Evolutionary conservation across 768 basidiomycete species (phyloP).

Genomic region (Russula sp.): DNA sequence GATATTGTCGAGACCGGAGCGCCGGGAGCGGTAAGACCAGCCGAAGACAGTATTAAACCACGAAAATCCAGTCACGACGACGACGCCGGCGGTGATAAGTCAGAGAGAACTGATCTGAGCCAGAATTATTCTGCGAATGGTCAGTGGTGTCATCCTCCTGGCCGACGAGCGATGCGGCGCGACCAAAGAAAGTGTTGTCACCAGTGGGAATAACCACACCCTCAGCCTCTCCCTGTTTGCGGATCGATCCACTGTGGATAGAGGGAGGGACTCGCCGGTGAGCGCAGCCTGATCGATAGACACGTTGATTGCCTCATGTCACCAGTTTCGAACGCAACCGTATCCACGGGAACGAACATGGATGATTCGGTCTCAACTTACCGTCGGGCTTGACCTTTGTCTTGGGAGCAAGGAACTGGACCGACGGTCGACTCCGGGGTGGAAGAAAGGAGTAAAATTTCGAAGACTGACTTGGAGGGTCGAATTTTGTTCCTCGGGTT

Average conservation of each 20-base stretch:
- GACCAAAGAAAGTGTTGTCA: conserved; percentile 98
- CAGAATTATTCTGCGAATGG: conserved; percentile 95
- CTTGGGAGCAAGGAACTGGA: conserved; percentile 88
- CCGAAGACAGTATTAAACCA: conserved; percentile 92
- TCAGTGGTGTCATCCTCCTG: conserved; percentile 97
- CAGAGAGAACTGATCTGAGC: conserved; percentile 98
- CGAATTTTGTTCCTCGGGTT: conserved; percentile 84
- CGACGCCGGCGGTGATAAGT: conserved; percentile 90
- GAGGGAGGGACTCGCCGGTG: conserved; percentile 94
- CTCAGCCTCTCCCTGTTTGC: conserved; percentile 98
- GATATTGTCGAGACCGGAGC: conserved; percentile 90
- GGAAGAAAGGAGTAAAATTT: too few species aligned
- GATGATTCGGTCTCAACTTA: conserved; percentile 84
- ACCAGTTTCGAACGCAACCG: conserved; percentile 98
- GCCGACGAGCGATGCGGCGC: conserved; percentile 94
- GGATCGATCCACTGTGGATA: conserved; percentile 80
- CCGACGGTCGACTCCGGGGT: background rate
- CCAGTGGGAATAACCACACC: conserved; percentile 98
- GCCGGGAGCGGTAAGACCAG: conserved; percentile 64
- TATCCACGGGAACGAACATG: conserved; percentile 89
- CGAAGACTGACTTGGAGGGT: conserved; percentile 37
- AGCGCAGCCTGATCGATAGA: conserved; percentile 98
- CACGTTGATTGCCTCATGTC: conserved; percentile 98
- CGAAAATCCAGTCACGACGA: conserved; percentile 88
- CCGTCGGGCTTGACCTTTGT: conserved; percentile 88